phyloP scores from a whole-genome alignment of 352 stramenopile species.

The Phytophthora agathidicida region DNA sequence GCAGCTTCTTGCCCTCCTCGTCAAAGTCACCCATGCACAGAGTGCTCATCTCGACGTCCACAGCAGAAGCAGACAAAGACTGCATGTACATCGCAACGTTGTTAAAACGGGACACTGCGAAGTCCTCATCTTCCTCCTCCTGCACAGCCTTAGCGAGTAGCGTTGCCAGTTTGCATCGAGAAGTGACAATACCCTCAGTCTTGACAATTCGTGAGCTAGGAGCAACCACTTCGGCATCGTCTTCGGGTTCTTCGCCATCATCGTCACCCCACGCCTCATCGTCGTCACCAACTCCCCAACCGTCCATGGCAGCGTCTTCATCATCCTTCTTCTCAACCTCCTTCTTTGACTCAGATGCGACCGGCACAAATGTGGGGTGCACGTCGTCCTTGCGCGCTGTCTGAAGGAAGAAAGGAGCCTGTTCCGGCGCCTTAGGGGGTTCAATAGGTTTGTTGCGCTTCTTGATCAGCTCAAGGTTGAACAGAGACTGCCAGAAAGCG shows the following conservation, averaged over 20 bases:
- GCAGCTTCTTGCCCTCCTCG: constrained; percentile 65
- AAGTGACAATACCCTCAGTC: constrained; percentile 69
- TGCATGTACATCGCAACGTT: constrained; percentile 68
- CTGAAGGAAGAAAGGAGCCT: constrained; percentile 96
- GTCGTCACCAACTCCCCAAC: constrained; percentile 67
- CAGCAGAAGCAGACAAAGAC: constrained; percentile 71
- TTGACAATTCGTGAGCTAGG: constrained; percentile 72
- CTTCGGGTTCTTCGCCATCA: constrained; percentile 32
- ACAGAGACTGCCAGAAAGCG: constrained; percentile 91
- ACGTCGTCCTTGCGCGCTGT: constrained; percentile 86
- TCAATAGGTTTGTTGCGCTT: constrained; percentile 96
- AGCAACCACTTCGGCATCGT: constrained; percentile 31
- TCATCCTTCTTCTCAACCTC: constrained; percentile 30
- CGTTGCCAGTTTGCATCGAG: constrained; percentile 72
- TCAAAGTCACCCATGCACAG: constrained; percentile 88
- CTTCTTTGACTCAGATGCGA: constrained; percentile 39
- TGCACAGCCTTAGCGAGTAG: constrained; percentile 51
- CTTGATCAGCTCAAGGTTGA: constrained; percentile 95
- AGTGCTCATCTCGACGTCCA: constrained; percentile 85
- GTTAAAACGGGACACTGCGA: constrained; percentile 42
- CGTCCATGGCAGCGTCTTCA: constrained; percentile 54
- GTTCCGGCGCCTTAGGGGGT: constrained; percentile 93
- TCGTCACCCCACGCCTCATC: constrained; percentile 74
- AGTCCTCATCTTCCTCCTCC: constrained; percentile 13
- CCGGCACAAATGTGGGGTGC: constrained; percentile 74